phyloP scores from a whole-genome alignment of 176 grass and related monocot genomes.

The Rhynchospora breviuscula region DNA sequence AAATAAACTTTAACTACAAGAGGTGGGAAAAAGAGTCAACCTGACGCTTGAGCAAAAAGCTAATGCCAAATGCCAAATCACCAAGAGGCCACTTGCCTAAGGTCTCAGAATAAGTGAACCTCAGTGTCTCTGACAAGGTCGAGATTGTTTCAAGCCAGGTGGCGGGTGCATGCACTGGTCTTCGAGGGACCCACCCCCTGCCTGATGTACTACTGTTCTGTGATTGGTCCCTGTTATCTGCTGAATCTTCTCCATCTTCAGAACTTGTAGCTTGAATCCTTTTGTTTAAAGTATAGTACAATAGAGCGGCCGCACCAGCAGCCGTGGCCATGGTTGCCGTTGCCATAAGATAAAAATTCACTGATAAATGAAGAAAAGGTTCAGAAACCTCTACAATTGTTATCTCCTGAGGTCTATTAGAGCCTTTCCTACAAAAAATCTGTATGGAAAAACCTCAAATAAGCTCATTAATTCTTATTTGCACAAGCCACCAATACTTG shows the following conservation, averaged over 20 bases:
- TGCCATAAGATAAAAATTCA: constrained; percentile 37
- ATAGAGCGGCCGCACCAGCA: constrained; percentile 55
- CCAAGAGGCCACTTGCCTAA: constrained; percentile 97
- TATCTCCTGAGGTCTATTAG: not conserved
- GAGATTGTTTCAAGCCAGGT: constrained; percentile 98
- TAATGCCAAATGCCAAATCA: constrained; percentile 92
- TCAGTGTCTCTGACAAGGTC: constrained; percentile 76
- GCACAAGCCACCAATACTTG: not conserved
- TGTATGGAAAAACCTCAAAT: not conserved
- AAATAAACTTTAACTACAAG: not conserved
- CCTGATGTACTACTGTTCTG: constrained; percentile 8
- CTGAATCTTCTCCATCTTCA: constrained; percentile 34
- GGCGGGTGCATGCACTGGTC: constrained; percentile 69
- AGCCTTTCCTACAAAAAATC: not conserved
- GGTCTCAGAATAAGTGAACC: constrained; percentile 94
- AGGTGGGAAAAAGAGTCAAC: constrained; percentile 21
- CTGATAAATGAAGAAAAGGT: constrained; percentile 14
- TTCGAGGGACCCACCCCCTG: constrained; percentile 51
- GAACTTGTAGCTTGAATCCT: constrained; percentile 39
- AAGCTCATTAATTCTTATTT: not conserved
- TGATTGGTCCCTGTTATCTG: constrained; percentile 15
- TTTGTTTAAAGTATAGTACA: constrained; percentile 69
- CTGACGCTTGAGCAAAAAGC: constrained; percentile 90
- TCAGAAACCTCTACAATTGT: not conserved
- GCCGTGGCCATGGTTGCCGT: constrained; percentile 78